phyloP scores from a whole-genome alignment of 441 rosid genomes.

The Arabidopsis hybrid region DNA sequence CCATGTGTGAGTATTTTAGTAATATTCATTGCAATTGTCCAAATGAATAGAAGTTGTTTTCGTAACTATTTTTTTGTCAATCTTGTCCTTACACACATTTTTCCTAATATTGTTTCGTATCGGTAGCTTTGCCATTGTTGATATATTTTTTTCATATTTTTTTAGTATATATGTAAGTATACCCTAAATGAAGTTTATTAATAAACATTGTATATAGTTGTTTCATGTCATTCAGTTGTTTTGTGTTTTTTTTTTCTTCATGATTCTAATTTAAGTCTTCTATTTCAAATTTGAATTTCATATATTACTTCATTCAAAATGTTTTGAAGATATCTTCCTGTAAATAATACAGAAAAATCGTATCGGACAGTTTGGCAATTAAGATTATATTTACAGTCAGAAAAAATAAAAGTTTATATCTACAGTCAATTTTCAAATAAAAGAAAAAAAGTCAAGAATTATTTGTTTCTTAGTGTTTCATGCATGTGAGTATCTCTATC shows the following conservation, averaged over 20 bases:
- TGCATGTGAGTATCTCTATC: background rate
- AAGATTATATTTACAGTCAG: background rate
- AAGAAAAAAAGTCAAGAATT: constrained; percentile 17
- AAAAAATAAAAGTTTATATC: no score
- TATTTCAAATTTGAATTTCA: background rate
- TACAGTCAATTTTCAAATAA: background rate
- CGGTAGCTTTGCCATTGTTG: background rate
- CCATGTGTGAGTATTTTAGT: no score
- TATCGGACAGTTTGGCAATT: background rate
- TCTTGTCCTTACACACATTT: no score
- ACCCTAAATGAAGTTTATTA: background rate
- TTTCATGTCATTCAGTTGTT: background rate
- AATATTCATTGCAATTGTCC: no score
- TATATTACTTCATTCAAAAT: background rate
- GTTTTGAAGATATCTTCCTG: background rate
- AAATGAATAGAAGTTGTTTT: no score
- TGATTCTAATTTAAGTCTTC: background rate
- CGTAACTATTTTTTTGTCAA: no score
- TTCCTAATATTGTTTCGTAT: background rate
- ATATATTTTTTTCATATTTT: background rate
- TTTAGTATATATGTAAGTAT: background rate
- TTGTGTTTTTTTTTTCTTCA: background rate
- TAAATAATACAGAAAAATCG: no score
- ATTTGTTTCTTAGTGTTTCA: background rate
- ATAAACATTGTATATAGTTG: background rate